A percentile compares a stretch with the other conserved stretches of the same genome.
These are phyloP conservation scores for Rubroboletus pulcherrimus DNA, from an alignment of 768 basidiomycete genomes.

Conservation along the genomic window DNA sequence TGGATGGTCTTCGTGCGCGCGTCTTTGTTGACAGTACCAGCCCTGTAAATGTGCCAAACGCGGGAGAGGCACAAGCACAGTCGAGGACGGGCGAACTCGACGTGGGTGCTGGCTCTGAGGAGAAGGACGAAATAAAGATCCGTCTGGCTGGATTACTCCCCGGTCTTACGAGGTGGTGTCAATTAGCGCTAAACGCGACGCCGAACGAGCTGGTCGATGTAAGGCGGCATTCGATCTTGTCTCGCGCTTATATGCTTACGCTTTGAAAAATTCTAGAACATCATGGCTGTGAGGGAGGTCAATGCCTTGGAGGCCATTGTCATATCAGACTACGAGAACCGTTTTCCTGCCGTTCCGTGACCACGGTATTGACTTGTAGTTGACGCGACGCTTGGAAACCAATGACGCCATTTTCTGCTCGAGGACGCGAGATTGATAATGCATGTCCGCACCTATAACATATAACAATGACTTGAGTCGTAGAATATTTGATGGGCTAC, in stretches of 20 bases:
- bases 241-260: slow-evolving; percentile 1
- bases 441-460: too few species aligned
- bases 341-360: slow-evolving; percentile 25
- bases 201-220: slow-evolving; percentile 86
- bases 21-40: slow-evolving; percentile 46
- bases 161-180: slow-evolving; percentile 75
- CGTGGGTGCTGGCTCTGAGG: slow-evolving; percentile 8
- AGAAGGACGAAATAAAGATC: slow-evolving; percentile 45
- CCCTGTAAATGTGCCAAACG: slow-evolving; percentile 2
- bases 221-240: slow-evolving; percentile 31
- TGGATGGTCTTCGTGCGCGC: slow-evolving; percentile 58
- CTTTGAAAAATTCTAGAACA: slow-evolving; percentile 38
- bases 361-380: neutral
- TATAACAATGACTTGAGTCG: too few species aligned
- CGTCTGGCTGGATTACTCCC: slow-evolving; percentile 80
- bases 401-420: neutral
- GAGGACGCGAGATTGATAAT: neutral
- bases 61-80: slow-evolving; percentile 12
- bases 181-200: slow-evolving; percentile 57
- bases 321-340: slow-evolving; percentile 65
- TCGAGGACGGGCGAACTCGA: slow-evolving; percentile 13
- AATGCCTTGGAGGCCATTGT: slow-evolving; percentile 68
- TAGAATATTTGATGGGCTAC: too few species aligned
- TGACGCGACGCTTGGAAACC: neutral
- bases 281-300: slow-evolving; percentile 62